Evolutionary conservation across 2,329 filamentous ascomycete species (phyloP).

Genomic region (Mycogone perniciosa): DNA sequence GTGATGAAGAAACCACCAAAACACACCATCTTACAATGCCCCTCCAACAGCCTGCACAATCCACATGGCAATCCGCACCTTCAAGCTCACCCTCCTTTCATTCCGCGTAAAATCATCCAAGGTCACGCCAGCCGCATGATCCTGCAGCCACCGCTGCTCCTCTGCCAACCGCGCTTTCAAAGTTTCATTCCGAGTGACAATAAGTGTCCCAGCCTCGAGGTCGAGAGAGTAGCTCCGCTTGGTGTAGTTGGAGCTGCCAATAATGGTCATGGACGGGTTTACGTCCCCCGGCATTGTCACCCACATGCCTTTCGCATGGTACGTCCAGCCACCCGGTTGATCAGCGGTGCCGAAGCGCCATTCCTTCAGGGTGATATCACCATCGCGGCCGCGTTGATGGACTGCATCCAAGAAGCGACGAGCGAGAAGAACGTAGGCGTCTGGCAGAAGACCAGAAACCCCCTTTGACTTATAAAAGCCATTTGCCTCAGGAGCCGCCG

Average conservation of each 20-base stretch:
- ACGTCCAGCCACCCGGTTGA: slow-evolving; percentile 84
- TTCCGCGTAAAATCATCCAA: slow-evolving; percentile 72
- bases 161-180: slow-evolving; percentile 68
- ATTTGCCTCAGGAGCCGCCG: slow-evolving; percentile 87
- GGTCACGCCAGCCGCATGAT: slow-evolving; percentile 62
- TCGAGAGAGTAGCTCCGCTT: slow-evolving; percentile 89
- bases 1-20: slow-evolving; percentile 5
- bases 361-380: slow-evolving; percentile 69
- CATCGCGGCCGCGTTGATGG: slow-evolving; percentile 38
- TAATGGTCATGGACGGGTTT: slow-evolving; percentile 69
- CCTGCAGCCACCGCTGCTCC: slow-evolving; percentile 75
- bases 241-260: slow-evolving; percentile 94
- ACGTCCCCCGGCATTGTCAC: slow-evolving; percentile 62
- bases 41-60: slow-evolving; percentile 81
- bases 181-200: slow-evolving; percentile 70
- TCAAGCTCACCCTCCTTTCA: slow-evolving; percentile 77
- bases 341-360: slow-evolving; percentile 81
- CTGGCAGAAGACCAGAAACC: slow-evolving; percentile 82
- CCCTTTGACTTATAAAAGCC: slow-evolving; percentile 88
- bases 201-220: slow-evolving; percentile 79
- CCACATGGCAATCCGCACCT: slow-evolving; percentile 89
- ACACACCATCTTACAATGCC: slow-evolving; percentile 53
- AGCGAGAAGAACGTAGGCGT: slow-evolving; percentile 85
- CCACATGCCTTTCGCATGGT: slow-evolving; percentile 96
- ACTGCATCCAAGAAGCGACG: slow-evolving; percentile 67